Base-by-base conservation (phyloP, 2,329 filamentous ascomycete species). In the Pseudogymnoascus pannorum region DNA sequence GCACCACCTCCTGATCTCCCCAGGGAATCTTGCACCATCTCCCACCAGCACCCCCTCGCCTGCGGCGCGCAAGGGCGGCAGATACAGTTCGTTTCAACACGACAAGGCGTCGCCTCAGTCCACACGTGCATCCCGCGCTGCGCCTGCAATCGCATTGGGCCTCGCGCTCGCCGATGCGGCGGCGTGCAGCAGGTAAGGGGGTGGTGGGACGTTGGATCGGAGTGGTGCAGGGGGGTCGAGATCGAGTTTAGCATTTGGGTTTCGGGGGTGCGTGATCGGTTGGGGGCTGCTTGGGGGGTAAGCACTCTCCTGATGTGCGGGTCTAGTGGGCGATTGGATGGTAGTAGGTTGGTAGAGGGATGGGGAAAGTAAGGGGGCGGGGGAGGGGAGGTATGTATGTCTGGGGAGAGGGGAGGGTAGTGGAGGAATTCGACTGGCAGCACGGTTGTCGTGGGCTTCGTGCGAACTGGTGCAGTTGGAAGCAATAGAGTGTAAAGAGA, bases 161-260 rank as follows among this genome's bases (percentile, higher is more conserved):
- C 44, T 31, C 44, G 4, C 44, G 4, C 8, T 54, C 44, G 9
- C 44, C 24, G 44, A 54, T 6, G 24, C 44, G 26, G 44, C 24
- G 44, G 9, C 24, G 26, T 54, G 44, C 44, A 31, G 44, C 9
- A 31, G 8, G 44, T 12, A 54, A 31, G 44, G 24, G n/a, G 22
- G 22, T 31, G 24, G 44, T 54, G 44, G 44, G 44, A 54, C 44
- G 44, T 54, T 54, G 44, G 44, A 54, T 54, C 44, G 44, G 22
- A 54, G n/a, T 14, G 9, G 2, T 31, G 44, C 44, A 54, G 44
- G 44, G 44, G 44, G 44, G 44, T 54, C 24, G 44, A 31, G 44
- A 54, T 54, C 44, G 44, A 29, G 24, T 11, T 54, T 54, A 12
- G n/a, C 18, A 31, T 18, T 6, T 31, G 44, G n/a, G 44, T 31